phyloP scores from a whole-genome alignment of 371 early-diverging fungal species.

The Aphelidium insulamus region DNA sequence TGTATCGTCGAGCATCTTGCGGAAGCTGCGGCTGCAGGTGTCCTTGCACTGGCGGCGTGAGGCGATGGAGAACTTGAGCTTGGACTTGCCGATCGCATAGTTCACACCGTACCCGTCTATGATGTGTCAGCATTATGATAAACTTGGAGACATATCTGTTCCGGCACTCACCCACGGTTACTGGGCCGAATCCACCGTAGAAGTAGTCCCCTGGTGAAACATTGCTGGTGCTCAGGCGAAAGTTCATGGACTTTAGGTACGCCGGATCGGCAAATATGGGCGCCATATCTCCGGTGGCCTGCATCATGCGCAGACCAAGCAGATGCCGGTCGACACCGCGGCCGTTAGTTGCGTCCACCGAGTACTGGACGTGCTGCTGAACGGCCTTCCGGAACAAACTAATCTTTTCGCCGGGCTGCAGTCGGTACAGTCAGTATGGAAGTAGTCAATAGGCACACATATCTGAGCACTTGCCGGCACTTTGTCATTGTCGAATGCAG shows the following conservation, averaged over 20 bases:
- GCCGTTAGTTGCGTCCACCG: slow-evolving; percentile 36
- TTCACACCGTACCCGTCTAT: slow-evolving; percentile 63
- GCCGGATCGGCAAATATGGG: slow-evolving; percentile 46
- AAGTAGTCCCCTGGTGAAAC: slow-evolving; percentile 44
- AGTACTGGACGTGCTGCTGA: slow-evolving; percentile 29
- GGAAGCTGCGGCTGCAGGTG: slow-evolving; percentile 9
- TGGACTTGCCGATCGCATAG: slow-evolving; percentile 59
- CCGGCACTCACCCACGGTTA: too few species aligned
- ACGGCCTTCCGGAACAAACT: slow-evolving; percentile 31
- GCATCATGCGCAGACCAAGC: slow-evolving; percentile 38
- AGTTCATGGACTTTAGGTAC: slow-evolving; percentile 29
- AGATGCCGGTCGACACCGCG: slow-evolving; percentile 62
- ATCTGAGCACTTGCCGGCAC: slow-evolving; percentile 15
- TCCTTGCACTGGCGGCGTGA: slow-evolving; percentile 7
- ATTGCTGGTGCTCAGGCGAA: slow-evolving; percentile 43
- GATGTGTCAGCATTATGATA: too few species aligned
- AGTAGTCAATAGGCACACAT: not conserved
- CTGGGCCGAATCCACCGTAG: slow-evolving; percentile 59
- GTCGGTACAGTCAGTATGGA: not conserved
- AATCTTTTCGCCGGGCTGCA: slow-evolving; percentile 28
- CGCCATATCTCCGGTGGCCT: too few species aligned
- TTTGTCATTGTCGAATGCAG: slow-evolving; percentile 28
- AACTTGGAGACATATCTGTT: too few species aligned
- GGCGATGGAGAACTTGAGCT: slow-evolving; percentile 54
- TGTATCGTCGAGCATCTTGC: slow-evolving; percentile 8